Percentiles rank a stretch among this genome's conserved stretches.
Conservation (phyloP, 1,284 basidiomycete genomes). For the Ceratobasidium sp. region DNA sequence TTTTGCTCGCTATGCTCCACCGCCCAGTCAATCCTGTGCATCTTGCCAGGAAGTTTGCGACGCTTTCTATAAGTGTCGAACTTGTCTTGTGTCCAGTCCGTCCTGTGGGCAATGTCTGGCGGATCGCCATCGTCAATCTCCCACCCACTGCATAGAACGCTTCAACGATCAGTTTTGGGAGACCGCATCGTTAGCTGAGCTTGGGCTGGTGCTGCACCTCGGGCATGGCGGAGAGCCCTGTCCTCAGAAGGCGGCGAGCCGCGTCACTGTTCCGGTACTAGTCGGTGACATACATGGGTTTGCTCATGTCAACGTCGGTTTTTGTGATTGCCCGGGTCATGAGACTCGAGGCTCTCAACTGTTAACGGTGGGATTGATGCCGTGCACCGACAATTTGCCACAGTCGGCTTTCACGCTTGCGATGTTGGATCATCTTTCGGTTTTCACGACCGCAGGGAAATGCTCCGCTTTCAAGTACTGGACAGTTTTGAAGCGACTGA, state of each 20-base stretch:
- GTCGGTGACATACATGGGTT: slow-evolving; percentile 2
- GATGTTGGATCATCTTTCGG: not conserved
- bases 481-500: slow-evolving; percentile 6
- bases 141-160: not conserved
- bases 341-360: not conserved
- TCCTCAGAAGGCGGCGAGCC: not conserved
- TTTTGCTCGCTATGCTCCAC: no score
- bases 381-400: not conserved
- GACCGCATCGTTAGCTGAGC: not conserved
- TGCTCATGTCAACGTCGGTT: not conserved
- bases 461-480: slow-evolving; percentile 2
- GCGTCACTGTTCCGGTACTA: not conserved
- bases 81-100: not conserved
- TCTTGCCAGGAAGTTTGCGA: not conserved
- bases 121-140: not conserved
- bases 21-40: no score
- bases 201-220: not conserved
- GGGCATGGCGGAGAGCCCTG: not conserved
- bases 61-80: not conserved
- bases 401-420: slow-evolving; percentile 2
- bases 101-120: not conserved
- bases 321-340: not conserved
- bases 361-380: not conserved
- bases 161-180: not conserved
- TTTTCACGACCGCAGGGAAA: slow-evolving; percentile 2